Evolutionary conservation across 2,329 filamentous ascomycete species (phyloP), one percentile per base, ranked within the genome.

Genomic region (Botryotinia globosa): DNA sequence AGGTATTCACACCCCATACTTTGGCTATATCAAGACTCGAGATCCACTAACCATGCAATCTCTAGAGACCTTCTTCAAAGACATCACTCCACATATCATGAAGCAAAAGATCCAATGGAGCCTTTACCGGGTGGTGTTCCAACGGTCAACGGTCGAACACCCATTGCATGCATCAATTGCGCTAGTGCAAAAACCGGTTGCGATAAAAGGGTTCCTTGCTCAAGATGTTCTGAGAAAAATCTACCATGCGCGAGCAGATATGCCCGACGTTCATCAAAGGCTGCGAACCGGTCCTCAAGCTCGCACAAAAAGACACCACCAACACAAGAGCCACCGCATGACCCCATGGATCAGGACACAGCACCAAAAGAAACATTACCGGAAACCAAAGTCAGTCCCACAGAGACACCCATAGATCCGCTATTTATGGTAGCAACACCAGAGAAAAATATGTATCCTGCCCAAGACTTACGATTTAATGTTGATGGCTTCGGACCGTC

Each of bases 61-160:
- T 56, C 42, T 48, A 78, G 86, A 75, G 86, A 87, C 72, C 81
- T 88, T 12, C 81, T 87, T 6, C 84, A 85, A 76, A 81, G 85
- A 77, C 85, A 87, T 72, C 82, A 86, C 73, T 81, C 82, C 5
- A 86, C 85, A 42, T 87, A 87, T 74, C 86, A 87, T 80, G 84
- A 86, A 77, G 82, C 81, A 10, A 82, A 83, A 76, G 84, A 85
- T 69, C 83, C 84, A 0, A 83, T 84, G 81, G 84, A 85, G 62
- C 81, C 83, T 4, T 76, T 72, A 32, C 70, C 84, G 0, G 84
- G 83, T 22, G 82, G 82, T n/a, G 79, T 84, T 4, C 82, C 83
- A 6, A 83, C 83, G 0, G 78, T 85, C 20, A 81, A 79, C 22
- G 79, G 81, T 42, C 79, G 82, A 63, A 84, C 82, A 16, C 84